Base-by-base conservation (phyloP, 2,329 filamentous ascomycete species). In the Aspergillus uvarum region DNA sequence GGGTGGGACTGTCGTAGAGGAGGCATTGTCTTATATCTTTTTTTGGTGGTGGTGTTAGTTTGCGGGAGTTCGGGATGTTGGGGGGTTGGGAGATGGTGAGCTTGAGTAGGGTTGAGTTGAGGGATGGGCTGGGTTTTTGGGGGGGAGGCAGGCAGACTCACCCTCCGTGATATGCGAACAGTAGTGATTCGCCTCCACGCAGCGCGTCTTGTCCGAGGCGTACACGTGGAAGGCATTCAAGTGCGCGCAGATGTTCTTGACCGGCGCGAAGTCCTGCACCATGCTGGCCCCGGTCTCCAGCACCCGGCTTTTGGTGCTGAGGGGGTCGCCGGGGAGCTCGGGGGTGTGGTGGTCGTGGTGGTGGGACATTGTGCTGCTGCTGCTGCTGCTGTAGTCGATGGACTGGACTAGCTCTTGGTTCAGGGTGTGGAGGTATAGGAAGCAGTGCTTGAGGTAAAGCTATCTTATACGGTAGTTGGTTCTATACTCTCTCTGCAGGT, bases 151-250 rank as follows among this genome's bases (percentile, higher is more conserved):
- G 22, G 2, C 22, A 22, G 22, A 22, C 63, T 52, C 63, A 82
- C 80, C 80, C 68, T 88, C 83, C 62, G 84, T 92, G 4, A 95
- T 68, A 68, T 95, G 91, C 1, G 88, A 84, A 72, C 92, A 96
- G 76, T 95, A 96, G 74, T 96, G 91, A 70, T 95, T 92, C 0
- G 91, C 80, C 72, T 95, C 90, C 1, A 96, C 87, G 44, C 80
- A 82, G 14, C 89, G 86, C 1, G 79, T 82, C 0, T 87, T 86
- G 50, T 94, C 89, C 26, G 86, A 82, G n/a, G 87, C 88, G 70
- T 95, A 95, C 51, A 88, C 86, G 70, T 96, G 92, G 70, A 93
- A 93, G n/a, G 90, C 91, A 68, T 95, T 93, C 1, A 96, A 81
- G 70, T 94, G 90, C 1, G 90, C 91, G 75, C 91, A 95, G 52